Evolutionary conservation across 169 alveolate species (phyloP), one percentile per base, ranked within the genome.

Genomic region (Eimeria brunetti): DNA sequence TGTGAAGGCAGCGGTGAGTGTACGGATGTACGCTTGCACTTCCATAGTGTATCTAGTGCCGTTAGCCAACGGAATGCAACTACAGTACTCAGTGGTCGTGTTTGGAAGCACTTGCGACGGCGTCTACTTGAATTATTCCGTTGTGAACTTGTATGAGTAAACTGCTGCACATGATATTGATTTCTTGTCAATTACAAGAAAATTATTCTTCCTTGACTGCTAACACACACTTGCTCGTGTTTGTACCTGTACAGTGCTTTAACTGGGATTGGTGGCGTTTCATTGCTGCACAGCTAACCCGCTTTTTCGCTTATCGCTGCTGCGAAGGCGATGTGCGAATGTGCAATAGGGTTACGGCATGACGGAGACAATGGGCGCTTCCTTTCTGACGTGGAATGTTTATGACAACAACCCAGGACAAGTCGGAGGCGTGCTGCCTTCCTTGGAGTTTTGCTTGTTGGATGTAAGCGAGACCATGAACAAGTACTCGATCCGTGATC

Each of bases 381-480:
- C 97, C 80, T 78, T 96, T 49, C 51, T 97, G n/a, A 96, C 98
- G 27, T 69, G 89, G 67, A 69, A 94, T 16, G 81, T 94, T 8
- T 89, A 94, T 56, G 85, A 75, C 64, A 95, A 94, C n/a, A 58
- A 94, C 56, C 78, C 91, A 0, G 98, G 98, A 1, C 98, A 97
- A 89, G 96, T 97, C 12, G 99, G 99, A 14, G 98, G 99, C 22
- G 97, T 97, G n/a, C 88, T 96, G 46, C 98, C 98, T n/a, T 88
- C 97, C 27, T 30, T 95, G 33, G 98, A 98, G 94, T 60, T 98
- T 41, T 97, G 97, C 88, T 91, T 98, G n/a, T 86, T 85, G 38
- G 98, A 97, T 95, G 98, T 97, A 1, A 97, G 95, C 86, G 95
- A 98, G 33, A 98, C 98, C n/a, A 96, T 98, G 97, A 94, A 95